A percentile compares a stretch with the other conserved stretches of the same genome.
Evolutionary conservation across 2,329 filamentous ascomycete genomes (phyloP).

Genomic region (Pseudogymnoascus sp.): DNA sequence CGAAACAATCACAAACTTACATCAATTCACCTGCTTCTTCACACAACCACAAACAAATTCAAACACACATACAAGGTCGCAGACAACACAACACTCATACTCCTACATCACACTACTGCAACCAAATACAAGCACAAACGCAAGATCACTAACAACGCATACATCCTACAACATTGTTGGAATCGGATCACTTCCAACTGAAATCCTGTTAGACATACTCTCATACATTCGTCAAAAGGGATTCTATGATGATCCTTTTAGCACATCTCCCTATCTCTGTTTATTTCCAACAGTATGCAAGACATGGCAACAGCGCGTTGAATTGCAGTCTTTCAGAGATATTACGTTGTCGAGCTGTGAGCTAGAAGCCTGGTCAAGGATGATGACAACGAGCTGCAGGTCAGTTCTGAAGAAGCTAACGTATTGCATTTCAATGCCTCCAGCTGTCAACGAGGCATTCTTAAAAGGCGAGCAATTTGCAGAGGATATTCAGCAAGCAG

Average conservation of each 20-base stretch:
- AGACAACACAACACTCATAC: not conserved
- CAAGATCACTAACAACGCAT: not conserved
- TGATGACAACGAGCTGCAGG: not conserved
- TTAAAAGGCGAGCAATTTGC: not conserved
- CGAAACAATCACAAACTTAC: not conserved
- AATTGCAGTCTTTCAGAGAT: not conserved
- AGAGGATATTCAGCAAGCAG: not conserved
- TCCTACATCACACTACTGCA: not conserved
- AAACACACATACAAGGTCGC: not conserved
- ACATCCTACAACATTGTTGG: not conserved
- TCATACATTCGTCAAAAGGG: not conserved
- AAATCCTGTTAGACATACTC: not conserved
- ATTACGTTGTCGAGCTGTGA: not conserved
- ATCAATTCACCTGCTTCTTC: not conserved
- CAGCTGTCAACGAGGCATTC: not conserved
- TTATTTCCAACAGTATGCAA: not conserved
- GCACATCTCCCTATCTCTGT: not conserved
- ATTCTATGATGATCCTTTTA: not conserved
- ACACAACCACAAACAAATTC: not conserved
- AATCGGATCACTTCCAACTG: not conserved
- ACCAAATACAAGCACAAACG: not conserved
- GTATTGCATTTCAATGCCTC: not conserved
- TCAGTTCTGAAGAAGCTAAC: not conserved
- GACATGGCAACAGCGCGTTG: not conserved
- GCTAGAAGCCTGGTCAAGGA: not conserved